Conservation (phyloP, 2,329 filamentous ascomycete genomes). For the Sporothrix protearum region DNA sequence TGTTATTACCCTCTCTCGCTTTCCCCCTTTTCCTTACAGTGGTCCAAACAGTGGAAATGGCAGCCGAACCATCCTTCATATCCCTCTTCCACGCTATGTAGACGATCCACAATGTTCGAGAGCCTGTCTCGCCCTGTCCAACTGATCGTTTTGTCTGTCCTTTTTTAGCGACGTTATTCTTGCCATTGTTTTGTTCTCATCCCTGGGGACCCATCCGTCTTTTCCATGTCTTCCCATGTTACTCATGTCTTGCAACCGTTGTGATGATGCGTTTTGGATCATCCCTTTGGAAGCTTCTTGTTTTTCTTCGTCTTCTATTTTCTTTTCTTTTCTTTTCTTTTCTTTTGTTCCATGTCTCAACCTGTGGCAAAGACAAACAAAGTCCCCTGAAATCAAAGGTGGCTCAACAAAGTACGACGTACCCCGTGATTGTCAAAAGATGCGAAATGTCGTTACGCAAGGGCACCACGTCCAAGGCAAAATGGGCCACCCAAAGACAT, state of each 20-base stretch:
- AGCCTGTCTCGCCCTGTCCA: constrained; percentile 16
- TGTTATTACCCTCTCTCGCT: neutral
- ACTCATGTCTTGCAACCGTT: constrained; percentile 3
- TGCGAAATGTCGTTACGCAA: neutral
- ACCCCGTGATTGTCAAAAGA: constrained; percentile 5
- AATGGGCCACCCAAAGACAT: neutral
- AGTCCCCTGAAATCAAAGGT: neutral
- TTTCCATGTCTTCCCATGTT: neutral
- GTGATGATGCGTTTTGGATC: neutral
- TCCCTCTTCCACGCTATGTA: neutral
- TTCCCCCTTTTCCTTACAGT: constrained; percentile 1
- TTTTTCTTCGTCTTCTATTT: too few species aligned
- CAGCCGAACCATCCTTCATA: neutral
- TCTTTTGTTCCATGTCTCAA: constrained; percentile 9
- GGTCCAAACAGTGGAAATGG: neutral
- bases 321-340: neutral
- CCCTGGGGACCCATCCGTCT: neutral
- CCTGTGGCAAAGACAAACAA: neutral
- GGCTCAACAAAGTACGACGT: too few species aligned
- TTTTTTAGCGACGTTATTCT: neutral
- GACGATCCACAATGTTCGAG: constrained; percentile 12
- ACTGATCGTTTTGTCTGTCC: neutral
- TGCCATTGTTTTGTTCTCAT: neutral
- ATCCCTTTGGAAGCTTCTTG: neutral
- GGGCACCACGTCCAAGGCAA: neutral